Evolutionary conservation across 768 basidiomycete species (phyloP).

Genomic region (Lactarius vividus): DNA sequence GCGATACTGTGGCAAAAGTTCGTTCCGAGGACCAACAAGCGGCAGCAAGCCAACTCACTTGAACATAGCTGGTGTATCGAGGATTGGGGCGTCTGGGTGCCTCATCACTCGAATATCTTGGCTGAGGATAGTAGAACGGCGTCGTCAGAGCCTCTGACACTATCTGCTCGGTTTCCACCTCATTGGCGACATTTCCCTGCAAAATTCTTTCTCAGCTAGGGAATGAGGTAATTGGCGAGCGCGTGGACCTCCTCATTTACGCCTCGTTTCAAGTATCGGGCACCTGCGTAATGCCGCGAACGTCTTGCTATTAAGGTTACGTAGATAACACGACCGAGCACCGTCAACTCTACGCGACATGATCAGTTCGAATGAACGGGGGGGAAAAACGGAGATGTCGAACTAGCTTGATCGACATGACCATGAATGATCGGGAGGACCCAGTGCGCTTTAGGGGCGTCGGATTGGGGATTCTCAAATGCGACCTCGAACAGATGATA

Average conservation of each 20-base stretch:
- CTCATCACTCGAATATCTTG: constrained; percentile 35
- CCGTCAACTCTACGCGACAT: constrained; percentile 72
- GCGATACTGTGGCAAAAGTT: constrained; percentile 56
- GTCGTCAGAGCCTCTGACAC: constrained; percentile 88
- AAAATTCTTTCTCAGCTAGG: background rate
- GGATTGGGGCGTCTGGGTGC: constrained; percentile 58
- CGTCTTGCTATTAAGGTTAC: constrained; percentile 93
- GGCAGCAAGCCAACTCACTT: constrained; percentile 45
- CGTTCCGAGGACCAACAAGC: background rate
- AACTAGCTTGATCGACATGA: constrained; percentile 97
- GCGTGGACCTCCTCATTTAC: constrained; percentile 80
- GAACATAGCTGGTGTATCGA: constrained; percentile 93
- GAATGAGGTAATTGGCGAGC: background rate
- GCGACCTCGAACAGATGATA: constrained; percentile 76
- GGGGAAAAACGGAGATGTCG: constrained; percentile 3
- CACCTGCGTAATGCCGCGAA: constrained; percentile 94
- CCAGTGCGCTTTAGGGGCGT: constrained; percentile 67
- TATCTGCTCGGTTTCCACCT: constrained; percentile 98
- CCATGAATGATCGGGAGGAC: constrained; percentile 90
- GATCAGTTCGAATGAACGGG: background rate
- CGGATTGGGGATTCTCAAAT: constrained; percentile 46
- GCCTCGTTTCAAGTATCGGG: constrained; percentile 90
- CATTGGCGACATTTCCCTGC: constrained; percentile 96
- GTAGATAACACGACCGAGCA: constrained; percentile 86
- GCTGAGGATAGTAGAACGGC: constrained; percentile 75